Evolutionary conservation across 805 yeast species (phyloP), one percentile per base, ranked within the genome.

Genomic region (Yarrowia sp.): DNA sequence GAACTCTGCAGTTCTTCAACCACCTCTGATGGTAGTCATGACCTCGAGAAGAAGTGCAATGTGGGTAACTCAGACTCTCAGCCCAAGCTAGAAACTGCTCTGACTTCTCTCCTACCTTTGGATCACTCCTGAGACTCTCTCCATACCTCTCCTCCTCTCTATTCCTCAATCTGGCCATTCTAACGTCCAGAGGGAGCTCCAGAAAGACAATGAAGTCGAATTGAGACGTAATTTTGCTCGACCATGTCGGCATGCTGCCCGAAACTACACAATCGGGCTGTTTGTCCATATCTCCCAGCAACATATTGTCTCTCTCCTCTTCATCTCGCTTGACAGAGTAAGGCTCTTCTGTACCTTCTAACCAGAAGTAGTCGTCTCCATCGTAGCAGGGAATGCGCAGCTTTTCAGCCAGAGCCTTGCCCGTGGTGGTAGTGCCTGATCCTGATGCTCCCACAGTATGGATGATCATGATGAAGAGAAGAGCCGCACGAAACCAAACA

Each of bases 321-420:
- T 16, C 40, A 19, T 56, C 63, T 2, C 48, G 16, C n/a, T n/a
- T 26, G 26, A 56, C 22, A 5, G 63, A 56, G 63, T 22, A 56
- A 1, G 63, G 63, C 48, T 22, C 48, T 26, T 22, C 22, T 15
- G 48, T 56, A 7, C 38, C 63, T 16, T 41, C n/a, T 10, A 41
- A 5, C 63, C 63, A 56, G 14, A 56, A 56, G 48, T 56, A 56
- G 63, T 56, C 63, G 38, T 56, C 63, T 56, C 63, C 63, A 42
- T 56, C 63, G 8, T 56, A 56, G 10, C 63, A 56, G 2, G 63
- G 63, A 42, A 56, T 42, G 3, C 38, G 40, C 15, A 56, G 63
- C 36, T 42, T 41, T 12, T 56, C 22, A 8, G 63, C 63, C 36
- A 56, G 26, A 41, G 63, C 63, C 15, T 56, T 26, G 7, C 63